Conservation (phyloP, 2,329 filamentous ascomycete species). For the Pseudofabraea citricarpa region DNA sequence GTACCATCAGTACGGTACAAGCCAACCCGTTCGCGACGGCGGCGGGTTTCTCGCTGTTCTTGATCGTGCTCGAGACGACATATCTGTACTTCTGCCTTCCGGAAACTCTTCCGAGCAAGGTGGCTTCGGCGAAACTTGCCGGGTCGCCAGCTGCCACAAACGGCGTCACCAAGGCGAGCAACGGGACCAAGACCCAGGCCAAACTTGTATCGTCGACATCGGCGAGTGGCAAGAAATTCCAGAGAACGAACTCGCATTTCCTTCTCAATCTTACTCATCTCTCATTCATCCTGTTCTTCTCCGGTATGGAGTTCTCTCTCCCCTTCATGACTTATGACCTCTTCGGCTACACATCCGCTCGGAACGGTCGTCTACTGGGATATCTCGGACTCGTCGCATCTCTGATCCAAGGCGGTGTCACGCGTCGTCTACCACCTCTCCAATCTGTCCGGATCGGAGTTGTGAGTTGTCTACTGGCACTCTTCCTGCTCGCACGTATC, state of each 20-base stretch:
- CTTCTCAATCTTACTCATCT: slow-evolving; percentile 85
- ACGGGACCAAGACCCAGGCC: slow-evolving; percentile 8
- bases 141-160: slow-evolving; percentile 18
- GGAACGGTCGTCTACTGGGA: slow-evolving; percentile 82
- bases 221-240: slow-evolving; percentile 16
- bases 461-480: slow-evolving; percentile 70
- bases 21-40: slow-evolving; percentile 93
- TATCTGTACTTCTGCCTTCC: slow-evolving; percentile 84
- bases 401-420: slow-evolving; percentile 88
- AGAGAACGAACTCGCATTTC: slow-evolving; percentile 70
- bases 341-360: slow-evolving; percentile 73
- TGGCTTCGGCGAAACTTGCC: slow-evolving; percentile 25
- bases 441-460: slow-evolving; percentile 76
- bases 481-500: slow-evolving; percentile 71
- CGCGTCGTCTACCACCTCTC: slow-evolving; percentile 77
- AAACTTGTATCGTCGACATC: slow-evolving; percentile 21
- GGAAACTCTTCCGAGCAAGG: slow-evolving; percentile 71
- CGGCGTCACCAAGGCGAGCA: slow-evolving; percentile 11
- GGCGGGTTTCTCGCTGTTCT: slow-evolving; percentile 76
- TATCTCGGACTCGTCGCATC: slow-evolving; percentile 90
- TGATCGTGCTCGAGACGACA: slow-evolving; percentile 81
- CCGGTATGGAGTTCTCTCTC: slow-evolving; percentile 94
- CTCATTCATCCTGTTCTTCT: slow-evolving; percentile 92
- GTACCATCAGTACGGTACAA: slow-evolving; percentile 69
- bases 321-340: slow-evolving; percentile 97